Evolutionary conservation across 306 rosid genomes (phyloP), one percentile per base, ranked within the genome.

Genomic region (Cajanus cajan): DNA sequence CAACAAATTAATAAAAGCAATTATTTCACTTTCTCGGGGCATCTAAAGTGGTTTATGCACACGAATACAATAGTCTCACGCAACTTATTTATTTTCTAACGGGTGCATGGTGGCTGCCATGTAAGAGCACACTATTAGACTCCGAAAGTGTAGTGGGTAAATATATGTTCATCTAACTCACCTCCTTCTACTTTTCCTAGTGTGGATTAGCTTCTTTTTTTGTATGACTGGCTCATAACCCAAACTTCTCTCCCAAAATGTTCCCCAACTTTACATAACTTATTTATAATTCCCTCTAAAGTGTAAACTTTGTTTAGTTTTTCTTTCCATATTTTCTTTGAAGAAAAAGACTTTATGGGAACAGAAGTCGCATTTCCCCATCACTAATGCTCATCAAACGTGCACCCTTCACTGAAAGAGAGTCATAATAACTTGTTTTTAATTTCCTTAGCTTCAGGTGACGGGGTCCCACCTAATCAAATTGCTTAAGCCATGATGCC

Each of bases 401-500:
- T 61, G 40, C 43, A 57, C 86, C 78, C 71, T 16, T 80, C 57
- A 14, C 50, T 21, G 7, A 54, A 36, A 75, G 54, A 70, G 50
- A 68, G 62, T 21, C 61, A 59, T 57, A 18, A 69, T 48, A 10
- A 33, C 18, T 66, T 36, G 51, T 14, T 48, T 44, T n/a, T n/a
- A n/a, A n/a, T n/a, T 48, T 24, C 22, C 9, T 3, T 39, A 52
- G 73, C 37, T 25, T 71, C 65, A 41, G 19, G 78, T 5, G 50
- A 55, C 28, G 14, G 69, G 82, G 62, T 83, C 89, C 82, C 66
- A 51, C 4, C 72, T 82, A 34, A 80, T 78, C 78, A 71, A 85
- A 51, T 86, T 86, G 83, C 81, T 65, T 74, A 87, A 78, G 85
- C 67, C 80, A 82, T 92, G 88, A 87, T 87, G 87, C 77, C 79